phyloP scores from a whole-genome alignment of 805 yeast species.

The Clavispora vitiphila region DNA sequence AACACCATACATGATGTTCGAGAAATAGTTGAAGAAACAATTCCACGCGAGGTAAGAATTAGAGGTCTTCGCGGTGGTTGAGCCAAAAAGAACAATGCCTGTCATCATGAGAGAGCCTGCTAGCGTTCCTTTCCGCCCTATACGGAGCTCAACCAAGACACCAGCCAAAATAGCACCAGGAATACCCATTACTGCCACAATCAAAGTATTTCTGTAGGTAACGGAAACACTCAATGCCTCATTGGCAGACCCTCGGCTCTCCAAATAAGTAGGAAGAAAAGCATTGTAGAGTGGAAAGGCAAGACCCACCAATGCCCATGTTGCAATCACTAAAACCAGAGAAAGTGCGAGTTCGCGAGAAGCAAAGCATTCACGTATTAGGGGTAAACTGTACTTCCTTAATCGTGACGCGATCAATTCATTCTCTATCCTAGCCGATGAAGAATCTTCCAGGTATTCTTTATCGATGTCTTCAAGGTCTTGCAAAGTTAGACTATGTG shows the following conservation, averaged over 20 bases:
- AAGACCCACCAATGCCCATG: slow-evolving; percentile 48
- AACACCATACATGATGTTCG: slow-evolving; percentile 49
- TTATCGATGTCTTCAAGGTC: slow-evolving; percentile 43
- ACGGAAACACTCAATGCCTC: slow-evolving; percentile 25
- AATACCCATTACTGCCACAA: slow-evolving; percentile 13
- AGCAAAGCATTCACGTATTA: slow-evolving; percentile 44
- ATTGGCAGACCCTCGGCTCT: slow-evolving; percentile 29
- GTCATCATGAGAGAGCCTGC: slow-evolving; percentile 47
- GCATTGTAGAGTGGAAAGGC: slow-evolving; percentile 16
- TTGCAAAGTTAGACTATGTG: slow-evolving; percentile 40
- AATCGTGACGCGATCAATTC: slow-evolving; percentile 4
- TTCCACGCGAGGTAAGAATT: slow-evolving; percentile 44
- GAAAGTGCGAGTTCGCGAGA: slow-evolving; percentile 42
- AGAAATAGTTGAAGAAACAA: slow-evolving; percentile 42
- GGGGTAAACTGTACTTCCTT: slow-evolving; percentile 25
- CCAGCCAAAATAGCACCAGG: slow-evolving; percentile 14
- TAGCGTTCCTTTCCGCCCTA: slow-evolving; percentile 15
- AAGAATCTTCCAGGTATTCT: slow-evolving; percentile 8
- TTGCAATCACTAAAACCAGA: slow-evolving; percentile 33
- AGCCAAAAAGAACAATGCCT: slow-evolving; percentile 56
- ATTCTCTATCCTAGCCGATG: slow-evolving; percentile 4
- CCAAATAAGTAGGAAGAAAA: slow-evolving; percentile 36
- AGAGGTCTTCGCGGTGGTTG: slow-evolving; percentile 55
- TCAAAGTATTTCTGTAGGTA: slow-evolving; percentile 18
- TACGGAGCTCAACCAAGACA: slow-evolving; percentile 10